A percentile compares a stretch with the other conserved stretches of the same genome.
These are phyloP conservation scores for Lotmaria passim DNA, from an alignment of 208 protist genomes.

Conservation along the genomic window DNA sequence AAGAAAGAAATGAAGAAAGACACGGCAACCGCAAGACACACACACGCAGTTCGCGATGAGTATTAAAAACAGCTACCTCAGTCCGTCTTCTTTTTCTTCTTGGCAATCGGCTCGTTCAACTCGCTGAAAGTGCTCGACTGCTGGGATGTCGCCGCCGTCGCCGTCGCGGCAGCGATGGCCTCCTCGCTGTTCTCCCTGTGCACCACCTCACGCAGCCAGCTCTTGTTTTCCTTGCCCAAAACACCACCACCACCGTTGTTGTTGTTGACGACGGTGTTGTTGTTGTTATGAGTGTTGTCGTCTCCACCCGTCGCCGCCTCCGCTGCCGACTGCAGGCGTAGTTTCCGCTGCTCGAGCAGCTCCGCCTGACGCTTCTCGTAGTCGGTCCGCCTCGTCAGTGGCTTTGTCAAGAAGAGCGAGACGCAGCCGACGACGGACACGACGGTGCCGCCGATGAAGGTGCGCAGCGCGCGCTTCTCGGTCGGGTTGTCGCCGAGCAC, in stretches of 20 bases:
- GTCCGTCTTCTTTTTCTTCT: slow-evolving; percentile 11
- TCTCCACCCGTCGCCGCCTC: neutral
- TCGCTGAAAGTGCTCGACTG: no score
- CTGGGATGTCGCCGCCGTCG: no score
- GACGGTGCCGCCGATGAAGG: slow-evolving; percentile 67
- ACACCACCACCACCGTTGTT: no score
- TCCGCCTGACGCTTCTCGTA: slow-evolving; percentile 51
- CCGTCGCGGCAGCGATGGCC: neutral
- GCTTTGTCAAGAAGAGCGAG: slow-evolving; percentile 48
- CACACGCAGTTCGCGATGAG: no score
- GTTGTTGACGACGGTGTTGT: neutral
- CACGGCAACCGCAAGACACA: no score
- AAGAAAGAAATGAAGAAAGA: slow-evolving; percentile 1
- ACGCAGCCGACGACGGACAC: slow-evolving; percentile 60
- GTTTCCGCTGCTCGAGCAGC: slow-evolving; percentile 27
- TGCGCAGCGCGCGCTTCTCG: slow-evolving; percentile 41
- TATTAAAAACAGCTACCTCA: no score
- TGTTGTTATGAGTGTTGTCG: neutral
- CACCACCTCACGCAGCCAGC: neutral
- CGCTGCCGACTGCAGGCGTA: slow-evolving; percentile 12
- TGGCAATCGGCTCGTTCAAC: neutral
- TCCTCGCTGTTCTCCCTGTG: neutral
- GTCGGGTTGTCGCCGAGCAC: slow-evolving; percentile 60
- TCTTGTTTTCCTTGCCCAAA: no score
- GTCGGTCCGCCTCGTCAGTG: slow-evolving; percentile 47